Percentiles rank a stretch among this genome's conserved stretches.
Evolutionary conservation across 208 protist genomes (phyloP).

Genomic region (Acanthamoeba lenticulata): DNA sequence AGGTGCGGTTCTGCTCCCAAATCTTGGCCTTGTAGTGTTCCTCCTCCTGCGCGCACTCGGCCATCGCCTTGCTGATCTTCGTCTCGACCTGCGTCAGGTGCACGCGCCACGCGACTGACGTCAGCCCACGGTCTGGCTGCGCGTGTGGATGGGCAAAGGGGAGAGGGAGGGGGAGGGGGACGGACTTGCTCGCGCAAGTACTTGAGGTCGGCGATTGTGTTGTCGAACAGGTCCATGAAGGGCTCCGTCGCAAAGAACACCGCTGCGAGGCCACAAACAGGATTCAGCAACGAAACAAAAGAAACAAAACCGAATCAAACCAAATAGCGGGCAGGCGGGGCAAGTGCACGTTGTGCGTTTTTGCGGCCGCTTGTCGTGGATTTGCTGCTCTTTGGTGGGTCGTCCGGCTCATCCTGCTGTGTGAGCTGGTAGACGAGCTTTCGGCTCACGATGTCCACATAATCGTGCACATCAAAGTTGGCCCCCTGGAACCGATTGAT

Average conservation of each 20-base stretch:
- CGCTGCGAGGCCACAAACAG: background rate
- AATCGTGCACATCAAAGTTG: slow-evolving; percentile 50
- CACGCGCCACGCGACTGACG: background rate
- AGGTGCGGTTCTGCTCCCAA: background rate
- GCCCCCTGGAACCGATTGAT: slow-evolving; percentile 32
- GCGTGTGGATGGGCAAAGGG: background rate
- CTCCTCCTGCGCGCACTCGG: background rate
- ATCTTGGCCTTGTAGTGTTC: slow-evolving; percentile 26
- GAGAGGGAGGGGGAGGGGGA: too few relatives aligned
- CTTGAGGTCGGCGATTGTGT: slow-evolving; percentile 33
- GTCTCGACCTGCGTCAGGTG: too few relatives aligned
- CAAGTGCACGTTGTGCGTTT: background rate
- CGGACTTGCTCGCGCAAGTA: slow-evolving; percentile 40
- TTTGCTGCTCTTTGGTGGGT: background rate
- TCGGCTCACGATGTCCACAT: slow-evolving; percentile 44
- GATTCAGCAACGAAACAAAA: background rate
- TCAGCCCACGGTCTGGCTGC: background rate
- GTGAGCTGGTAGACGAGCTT: slow-evolving; percentile 49
- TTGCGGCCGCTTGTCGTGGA: background rate
- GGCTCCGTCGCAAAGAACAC: slow-evolving; percentile 16
- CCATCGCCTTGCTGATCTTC: background rate
- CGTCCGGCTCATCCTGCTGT: background rate
- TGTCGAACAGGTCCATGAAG: slow-evolving; percentile 44
- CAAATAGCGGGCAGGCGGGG: background rate
- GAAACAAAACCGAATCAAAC: background rate